Evolutionary conservation across 257 asterid genomes (phyloP), one percentile per base, ranked within the genome.

Genomic region (Solanum chiquidenum): DNA sequence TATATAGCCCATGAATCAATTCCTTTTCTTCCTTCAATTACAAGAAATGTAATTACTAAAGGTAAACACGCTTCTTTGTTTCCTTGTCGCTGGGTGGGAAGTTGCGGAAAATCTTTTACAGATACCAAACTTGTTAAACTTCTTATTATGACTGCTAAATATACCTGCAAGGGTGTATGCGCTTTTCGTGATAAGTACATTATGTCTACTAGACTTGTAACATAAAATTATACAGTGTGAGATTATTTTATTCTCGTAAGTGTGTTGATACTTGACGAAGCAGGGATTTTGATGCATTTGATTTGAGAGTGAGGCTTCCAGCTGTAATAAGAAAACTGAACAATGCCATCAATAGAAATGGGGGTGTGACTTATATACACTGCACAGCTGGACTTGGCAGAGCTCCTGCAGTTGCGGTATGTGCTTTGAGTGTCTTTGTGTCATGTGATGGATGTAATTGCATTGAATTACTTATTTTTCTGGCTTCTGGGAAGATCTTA

Each of bases 301-400:
- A 97, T 90, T 89, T 97, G 92, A 89, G 99, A 74, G 73, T 90
- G 90, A 92, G 98, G 87, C 98, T 97, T 84, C 99, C 99, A 35
- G 98, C 95, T 64, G 99, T 95, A n/a, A 94, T 97, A 27, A 91
- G 98, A 89, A 93, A 74, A 94, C 94, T 97, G 80, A 95, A 93
- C 88, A 92, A 93, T 90, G 98, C 96, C 88, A 69, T 95, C 73
- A 92, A 90, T 60, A 90, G 69, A 83, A 95, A 95, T 68, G 98
- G 99, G 76, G 99, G 99, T 20, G 95, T 97, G 89, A 88, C 98
- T 73, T 97, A 97, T 75, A 91, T 97, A 92, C 99, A 97, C 88
- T 97, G 99, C 89, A 97, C 99, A 8, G 99, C 99, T 86, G 99
- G 99, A 75, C 96, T 97, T 83, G 99, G 99, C 85, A 91, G 99